Evolutionary conservation across 179 eudicot genomes (phyloP), one percentile per base, ranked within the genome.

Genomic region (Amaranthus tricolor): DNA sequence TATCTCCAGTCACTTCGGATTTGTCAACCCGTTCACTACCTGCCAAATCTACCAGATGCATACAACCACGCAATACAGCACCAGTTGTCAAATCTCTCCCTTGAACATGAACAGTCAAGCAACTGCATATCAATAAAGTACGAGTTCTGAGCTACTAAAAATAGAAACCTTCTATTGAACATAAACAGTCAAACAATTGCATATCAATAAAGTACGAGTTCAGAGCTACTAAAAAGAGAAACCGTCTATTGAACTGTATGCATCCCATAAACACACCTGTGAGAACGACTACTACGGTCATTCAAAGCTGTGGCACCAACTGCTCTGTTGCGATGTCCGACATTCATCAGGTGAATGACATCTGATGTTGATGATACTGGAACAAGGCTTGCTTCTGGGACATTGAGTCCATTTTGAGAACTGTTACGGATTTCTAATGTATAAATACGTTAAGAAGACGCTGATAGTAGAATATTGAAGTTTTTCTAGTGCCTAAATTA

Each of bases 211-310:
- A 48, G 14, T 52, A 74, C 56, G 7, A 19, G 58, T 31, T 69
- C 49, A 69, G 50, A 69, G 50, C 8, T 64, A 44, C 21, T 43
- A 12, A 52, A 66, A 16, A 54, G 11, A 49, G 6, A 57, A 49
- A 49, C 20, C 56, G 31, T 12, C 58, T 9, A 49, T 24, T 24
- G 45, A 15, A 69, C 5, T 24, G 45, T 69, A 31, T 53, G 60
- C 61, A 53, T 69, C 13, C 7, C 40, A 31, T 31, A 31, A 31
- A 31, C 7, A 31, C 14, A 92, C 99, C 99, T 95, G 77, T 95
- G 99, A 82, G 99, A 95, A 66, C 99, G 99, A 84, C 99, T 95
- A 66, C 99, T 95, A 21, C 98, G 90, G 77, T 95, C 99, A 77
- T 95, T 95, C n/a, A 95, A 84, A 64, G 97, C 97, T 11, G 99